A percentile compares a stretch with the other conserved stretches of the same genome.
phyloP scores from a whole-genome alignment of 331 rosid species.

The Erythrophleum ivorense region DNA sequence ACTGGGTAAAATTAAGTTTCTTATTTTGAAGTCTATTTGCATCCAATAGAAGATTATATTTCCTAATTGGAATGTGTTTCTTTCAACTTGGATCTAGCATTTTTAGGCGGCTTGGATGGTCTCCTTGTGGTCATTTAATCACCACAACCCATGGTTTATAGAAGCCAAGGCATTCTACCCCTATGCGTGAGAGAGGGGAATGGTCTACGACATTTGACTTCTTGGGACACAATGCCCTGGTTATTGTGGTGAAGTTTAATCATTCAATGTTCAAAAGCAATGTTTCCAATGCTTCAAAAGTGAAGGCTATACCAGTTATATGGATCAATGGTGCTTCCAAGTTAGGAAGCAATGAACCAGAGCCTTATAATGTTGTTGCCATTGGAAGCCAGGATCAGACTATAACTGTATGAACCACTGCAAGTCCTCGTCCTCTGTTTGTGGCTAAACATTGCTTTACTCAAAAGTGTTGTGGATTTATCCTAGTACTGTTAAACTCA shows the following conservation, averaged over 20 bases:
- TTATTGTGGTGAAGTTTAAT: slow-evolving; percentile 87
- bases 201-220: slow-evolving; percentile 98
- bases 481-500: slow-evolving; percentile 67
- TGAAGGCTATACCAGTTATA: slow-evolving; percentile 71
- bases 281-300: slow-evolving; percentile 66
- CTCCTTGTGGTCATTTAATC: slow-evolving; percentile 95
- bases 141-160: slow-evolving; percentile 97
- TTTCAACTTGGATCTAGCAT: slow-evolving; percentile 94
- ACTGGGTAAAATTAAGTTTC: slow-evolving; percentile 87
- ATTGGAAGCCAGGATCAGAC: slow-evolving; percentile 98
- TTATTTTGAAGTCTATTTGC: slow-evolving; percentile 9
- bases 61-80: slow-evolving; percentile 37
- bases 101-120: slow-evolving; percentile 97
- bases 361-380: slow-evolving; percentile 90
- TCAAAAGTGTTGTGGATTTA: slow-evolving; percentile 92
- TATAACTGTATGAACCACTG: slow-evolving; percentile 96
- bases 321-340: slow-evolving; percentile 87
- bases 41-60: slow-evolving; percentile 31
- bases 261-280: slow-evolving; percentile 89
- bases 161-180: slow-evolving; percentile 99
- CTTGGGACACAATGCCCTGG: slow-evolving; percentile 93
- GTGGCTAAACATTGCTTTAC: slow-evolving; percentile 94
- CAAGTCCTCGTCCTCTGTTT: slow-evolving; percentile 94
- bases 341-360: slow-evolving; percentile 74
- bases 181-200: slow-evolving; percentile 95